Evolutionary conservation across 495 filamentous ascomycete species (phyloP).

Genomic region (Neurospora cerealis): DNA sequence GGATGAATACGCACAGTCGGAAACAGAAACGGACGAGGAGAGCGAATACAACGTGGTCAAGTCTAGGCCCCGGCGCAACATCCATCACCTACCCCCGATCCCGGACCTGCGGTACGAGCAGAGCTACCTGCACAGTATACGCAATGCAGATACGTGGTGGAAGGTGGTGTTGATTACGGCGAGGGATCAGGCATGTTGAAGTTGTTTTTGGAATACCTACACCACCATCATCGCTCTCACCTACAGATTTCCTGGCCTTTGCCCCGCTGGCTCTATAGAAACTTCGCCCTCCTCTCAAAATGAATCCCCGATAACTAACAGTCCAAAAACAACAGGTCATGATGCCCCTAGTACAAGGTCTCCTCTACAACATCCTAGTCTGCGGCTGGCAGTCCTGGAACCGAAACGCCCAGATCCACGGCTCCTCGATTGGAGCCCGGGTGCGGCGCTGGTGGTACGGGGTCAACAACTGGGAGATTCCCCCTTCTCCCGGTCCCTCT

Average conservation of each 20-base stretch:
- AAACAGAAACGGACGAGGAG: slow-evolving; percentile 17
- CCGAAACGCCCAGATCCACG: slow-evolving; percentile 55
- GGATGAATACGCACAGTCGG: slow-evolving; percentile 17
- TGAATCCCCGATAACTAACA: not conserved
- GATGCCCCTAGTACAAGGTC: slow-evolving; percentile 73
- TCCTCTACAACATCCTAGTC: slow-evolving; percentile 70
- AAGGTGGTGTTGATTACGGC: slow-evolving; percentile 74
- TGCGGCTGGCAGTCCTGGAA: slow-evolving; percentile 82
- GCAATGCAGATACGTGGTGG: slow-evolving; percentile 63
- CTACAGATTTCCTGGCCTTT: no score
- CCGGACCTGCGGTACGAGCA: slow-evolving; percentile 95
- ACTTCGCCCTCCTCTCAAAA: no score
- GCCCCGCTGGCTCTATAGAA: not conserved
- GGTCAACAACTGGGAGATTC: slow-evolving; percentile 76
- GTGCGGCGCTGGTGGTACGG: slow-evolving; percentile 83
- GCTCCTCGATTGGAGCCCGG: slow-evolving; percentile 57
- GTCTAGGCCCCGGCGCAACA: slow-evolving; percentile 36
- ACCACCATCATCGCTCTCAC: not conserved
- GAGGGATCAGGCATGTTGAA: slow-evolving; percentile 65
- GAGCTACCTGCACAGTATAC: slow-evolving; percentile 83
- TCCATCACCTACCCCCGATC: slow-evolving; percentile 60
- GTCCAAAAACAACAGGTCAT: slow-evolving; percentile 46
- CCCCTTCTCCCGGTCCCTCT: slow-evolving; percentile 8
- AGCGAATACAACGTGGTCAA: slow-evolving; percentile 40
- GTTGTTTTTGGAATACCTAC: not conserved